Evolutionary conservation across 2,329 filamentous ascomycete species (phyloP), one percentile per base, ranked within the genome.

Genomic region (Aspergillus awamori): DNA sequence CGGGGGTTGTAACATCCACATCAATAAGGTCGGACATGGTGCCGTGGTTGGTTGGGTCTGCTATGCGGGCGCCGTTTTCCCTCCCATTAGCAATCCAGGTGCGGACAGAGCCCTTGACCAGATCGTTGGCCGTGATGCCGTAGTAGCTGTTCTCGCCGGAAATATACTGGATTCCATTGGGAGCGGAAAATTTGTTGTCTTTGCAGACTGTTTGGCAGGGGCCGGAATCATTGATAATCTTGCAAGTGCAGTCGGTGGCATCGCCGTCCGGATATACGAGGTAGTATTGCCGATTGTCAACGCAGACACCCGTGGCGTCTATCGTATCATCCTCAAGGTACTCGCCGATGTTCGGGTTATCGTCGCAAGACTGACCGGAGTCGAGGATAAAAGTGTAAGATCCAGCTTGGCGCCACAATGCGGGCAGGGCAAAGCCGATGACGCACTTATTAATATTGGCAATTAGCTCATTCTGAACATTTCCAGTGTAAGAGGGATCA

Each of bases 1-100:
- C 77, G 0, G 76, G 72, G 0, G 72, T 75, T 5, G 71, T 76
- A 43, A 79, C 57, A 58, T 77, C 71, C 30, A 59, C 28, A 17
- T 69, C 54, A 26, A 70, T 15, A 13, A 79, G 67, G 24, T 67
- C 54, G 7, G 63, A 17, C 8, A 70, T 38, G 41, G 70, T 69
- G 38, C 22, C 56, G 43, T 59, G 7, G 69, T 74, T 45, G n/a
- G 53, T 57, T 1, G 67, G 63, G 57, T 76, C 73, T 1, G 65
- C 63, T 11, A 57, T 8, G 20, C 45, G 54, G 54, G 58, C 73
- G 24, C 69, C 69, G 63, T 79, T 79, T 22, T 65, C 54, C n/a
- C 69, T 67, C 60, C 71, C 69, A 56, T 78, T 78, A 8, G 69
- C 2, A 2, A 58, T 38, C 61, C 61, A 63, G n/a, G 61, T 63